Base-by-base conservation (phyloP, 768 basidiomycete genomes). In the Trametopsis cervina region DNA sequence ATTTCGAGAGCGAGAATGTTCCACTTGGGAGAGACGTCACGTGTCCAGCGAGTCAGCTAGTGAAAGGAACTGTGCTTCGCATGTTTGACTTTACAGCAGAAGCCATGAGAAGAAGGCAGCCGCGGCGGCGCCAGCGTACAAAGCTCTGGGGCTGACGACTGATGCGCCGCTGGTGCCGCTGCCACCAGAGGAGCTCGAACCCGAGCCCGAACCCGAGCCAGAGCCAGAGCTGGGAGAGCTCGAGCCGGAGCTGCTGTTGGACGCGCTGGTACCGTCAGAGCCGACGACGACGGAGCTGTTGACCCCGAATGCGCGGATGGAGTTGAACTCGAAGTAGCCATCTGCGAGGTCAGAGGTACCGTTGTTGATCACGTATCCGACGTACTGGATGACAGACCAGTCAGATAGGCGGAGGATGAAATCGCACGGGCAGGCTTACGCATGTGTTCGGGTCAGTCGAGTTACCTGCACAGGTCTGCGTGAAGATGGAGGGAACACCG, bases 301-400 rank as follows among this genome's bases (percentile, higher is more conserved):
- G 29, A 60, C 66, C 21, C 69, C 60, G 58, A 80, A 83, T 4
- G 76, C 75, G 11, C 77, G 75, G 44, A 86, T 63, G 51, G 76
- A 78, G 37, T 71, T 68, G 58, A 85, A 68, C 61, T 84, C 81
- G 54, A 82, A 86, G 62, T 75, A 80, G 1, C 77, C 76, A 21
- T 65, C 52, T 52, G 71, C 72, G 62, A 67, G 77, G 43, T 68
- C 65, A 18, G 69, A 59, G 39, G 69, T 65, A 21, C 72, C 72
- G 44, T 70, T 64, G 35, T 75, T 72, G 26, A 73, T 68, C 13
- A 80, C 77, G 59, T 73, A 73, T 52, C 73, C 68, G 40, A 73
- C 65, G 60, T 80, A 77, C 63, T 72, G 56, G n/a, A 44, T n/a
- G 11, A 27, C 2, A 29, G 18, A n/a, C 29, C 9, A 40, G 44